A percentile compares a stretch with the other conserved stretches of the same genome.
These are phyloP conservation scores for Rachicladosporium sp. DNA, from an alignment of 2,329 filamentous ascomycete genomes.

Conservation along the genomic window DNA sequence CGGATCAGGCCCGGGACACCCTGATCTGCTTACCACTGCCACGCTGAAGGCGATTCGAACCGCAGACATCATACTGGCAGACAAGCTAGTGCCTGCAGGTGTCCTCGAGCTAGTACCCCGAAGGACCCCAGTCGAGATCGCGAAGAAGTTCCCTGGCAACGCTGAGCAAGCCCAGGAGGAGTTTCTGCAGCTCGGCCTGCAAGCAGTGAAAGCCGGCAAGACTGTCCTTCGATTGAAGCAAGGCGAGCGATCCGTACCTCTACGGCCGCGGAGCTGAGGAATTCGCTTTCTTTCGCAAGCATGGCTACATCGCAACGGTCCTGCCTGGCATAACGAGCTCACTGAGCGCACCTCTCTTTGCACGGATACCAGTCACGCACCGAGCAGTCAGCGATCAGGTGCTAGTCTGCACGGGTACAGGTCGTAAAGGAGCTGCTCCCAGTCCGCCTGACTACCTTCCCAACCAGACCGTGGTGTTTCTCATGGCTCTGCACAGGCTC, in stretches of 20 bases:
- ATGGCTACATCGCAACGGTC: constrained; percentile 56
- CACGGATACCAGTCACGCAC: constrained; percentile 77
- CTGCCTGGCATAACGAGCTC: constrained; percentile 86
- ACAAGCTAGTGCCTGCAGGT: constrained; percentile 73
- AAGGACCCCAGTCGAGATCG: constrained; percentile 78
- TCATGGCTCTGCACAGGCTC: constrained; percentile 93
- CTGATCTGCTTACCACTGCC: constrained; percentile 78
- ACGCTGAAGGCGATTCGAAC: constrained; percentile 63
- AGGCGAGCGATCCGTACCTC: constrained; percentile 91
- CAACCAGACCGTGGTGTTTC: constrained; percentile 74
- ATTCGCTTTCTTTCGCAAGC: constrained; percentile 64
- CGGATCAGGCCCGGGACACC: constrained; percentile 84
- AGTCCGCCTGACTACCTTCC: constrained; percentile 67
- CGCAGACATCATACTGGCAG: constrained; percentile 69
- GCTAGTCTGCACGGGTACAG: constrained; percentile 90
- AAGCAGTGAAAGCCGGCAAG: constrained; percentile 55
- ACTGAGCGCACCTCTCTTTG: constrained; percentile 76
- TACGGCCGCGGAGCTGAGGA: constrained; percentile 94
- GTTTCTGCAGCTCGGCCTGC: constrained; percentile 64
- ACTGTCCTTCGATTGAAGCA: constrained; percentile 86
- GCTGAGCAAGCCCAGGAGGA: constrained; percentile 89
- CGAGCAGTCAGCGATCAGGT: constrained; percentile 84
- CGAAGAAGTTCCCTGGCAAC: constrained; percentile 94
- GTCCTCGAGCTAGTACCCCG: constrained; percentile 85
- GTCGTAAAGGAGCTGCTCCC: constrained; percentile 73